These are phyloP conservation scores for Acanthamoeba healyi DNA, from an alignment of 208 protist genomes.

Conservation along the genomic window DNA sequence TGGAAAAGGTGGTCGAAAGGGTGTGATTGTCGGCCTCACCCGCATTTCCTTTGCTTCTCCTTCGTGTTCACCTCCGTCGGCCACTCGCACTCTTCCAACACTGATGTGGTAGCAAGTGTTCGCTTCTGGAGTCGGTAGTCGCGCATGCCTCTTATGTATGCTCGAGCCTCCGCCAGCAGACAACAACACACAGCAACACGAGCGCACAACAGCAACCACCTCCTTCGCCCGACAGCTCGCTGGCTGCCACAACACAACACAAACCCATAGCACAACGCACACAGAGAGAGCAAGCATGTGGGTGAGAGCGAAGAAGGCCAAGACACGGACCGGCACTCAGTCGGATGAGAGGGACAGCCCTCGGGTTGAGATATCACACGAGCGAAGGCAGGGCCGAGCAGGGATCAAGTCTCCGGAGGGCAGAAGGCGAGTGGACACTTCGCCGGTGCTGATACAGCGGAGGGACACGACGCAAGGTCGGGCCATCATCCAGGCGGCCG, in stretches of 20 bases:
- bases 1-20: not conserved
- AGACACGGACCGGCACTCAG: not conserved
- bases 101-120: not conserved
- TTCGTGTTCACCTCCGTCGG: too few species aligned
- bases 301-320: conserved; percentile 10
- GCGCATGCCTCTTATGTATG: too few species aligned
- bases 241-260: not conserved
- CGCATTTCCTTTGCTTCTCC: not conserved
- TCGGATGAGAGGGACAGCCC: not conserved
- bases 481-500: not conserved
- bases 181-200: not conserved
- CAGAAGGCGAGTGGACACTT: conserved; percentile 24
- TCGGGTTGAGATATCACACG: conserved; percentile 3
- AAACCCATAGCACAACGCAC: not conserved
- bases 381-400: not conserved
- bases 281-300: not conserved
- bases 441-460: conserved; percentile 2
- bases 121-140: too few species aligned
- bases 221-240: not conserved
- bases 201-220: too few species aligned
- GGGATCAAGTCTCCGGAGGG: conserved; percentile 13
- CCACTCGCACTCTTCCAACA: too few species aligned
- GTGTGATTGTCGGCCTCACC: too few species aligned
- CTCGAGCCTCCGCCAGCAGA: not conserved
- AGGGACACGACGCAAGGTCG: not conserved